Conservation (phyloP, 306 rosid species). For the Phaseolus lunatus region DNA sequence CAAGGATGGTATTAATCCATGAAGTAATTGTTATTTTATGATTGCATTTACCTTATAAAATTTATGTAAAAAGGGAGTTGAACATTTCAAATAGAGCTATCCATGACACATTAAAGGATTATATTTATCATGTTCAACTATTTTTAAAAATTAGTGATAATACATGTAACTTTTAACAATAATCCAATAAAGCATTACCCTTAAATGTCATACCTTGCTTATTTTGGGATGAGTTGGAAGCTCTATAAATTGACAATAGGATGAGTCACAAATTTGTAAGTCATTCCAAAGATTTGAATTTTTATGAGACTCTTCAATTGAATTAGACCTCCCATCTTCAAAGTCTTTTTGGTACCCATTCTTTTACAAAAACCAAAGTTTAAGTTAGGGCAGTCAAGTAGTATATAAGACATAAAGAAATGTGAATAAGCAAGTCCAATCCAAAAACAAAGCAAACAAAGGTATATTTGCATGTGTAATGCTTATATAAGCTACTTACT, state of each 20-base stretch:
- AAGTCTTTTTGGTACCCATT: neutral
- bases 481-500: neutral
- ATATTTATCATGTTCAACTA: neutral
- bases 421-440: slow-evolving; percentile 1
- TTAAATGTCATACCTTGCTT: slow-evolving; percentile 28
- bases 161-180: neutral
- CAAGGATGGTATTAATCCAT: neutral
- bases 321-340: slow-evolving; percentile 8
- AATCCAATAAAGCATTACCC: slow-evolving; percentile 10
- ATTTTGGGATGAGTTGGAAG: slow-evolving; percentile 6
- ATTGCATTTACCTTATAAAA: neutral
- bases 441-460: neutral
- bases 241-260: slow-evolving; percentile 29
- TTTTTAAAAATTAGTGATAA: neutral
- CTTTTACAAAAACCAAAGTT: slow-evolving; percentile 21
- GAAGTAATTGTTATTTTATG: neutral
- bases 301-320: slow-evolving; percentile 6
- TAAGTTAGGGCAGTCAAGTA: neutral
- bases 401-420: neutral
- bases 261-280: slow-evolving; percentile 42
- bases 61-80: neutral
- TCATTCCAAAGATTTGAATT: slow-evolving; percentile 25
- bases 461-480: neutral
- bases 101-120: neutral
- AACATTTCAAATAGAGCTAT: neutral